Conservation (phyloP, 805 yeast genomes). For the Yamadazyma akitaensis region DNA sequence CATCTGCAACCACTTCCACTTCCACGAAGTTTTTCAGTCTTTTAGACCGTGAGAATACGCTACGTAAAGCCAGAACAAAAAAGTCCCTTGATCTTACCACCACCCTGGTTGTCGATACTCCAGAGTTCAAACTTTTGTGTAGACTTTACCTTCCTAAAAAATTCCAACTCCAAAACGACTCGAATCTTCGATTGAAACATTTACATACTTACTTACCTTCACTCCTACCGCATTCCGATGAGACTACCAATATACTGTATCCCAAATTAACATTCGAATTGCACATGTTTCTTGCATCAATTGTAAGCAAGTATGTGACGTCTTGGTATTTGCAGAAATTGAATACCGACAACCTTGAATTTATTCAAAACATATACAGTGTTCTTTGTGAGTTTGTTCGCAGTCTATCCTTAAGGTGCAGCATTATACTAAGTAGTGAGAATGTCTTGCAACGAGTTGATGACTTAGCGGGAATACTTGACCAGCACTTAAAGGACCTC, state of each 20-base stretch:
- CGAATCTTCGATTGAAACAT: constrained; percentile 22
- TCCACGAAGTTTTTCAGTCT: constrained; percentile 12
- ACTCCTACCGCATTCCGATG: constrained; percentile 19
- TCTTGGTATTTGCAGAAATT: constrained; percentile 27
- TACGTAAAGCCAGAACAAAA: not conserved
- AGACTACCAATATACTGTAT: constrained; percentile 13
- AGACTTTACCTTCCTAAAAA: constrained; percentile 34
- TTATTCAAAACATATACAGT: constrained; percentile 24
- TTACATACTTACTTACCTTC: constrained; percentile 27
- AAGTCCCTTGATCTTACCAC: not conserved
- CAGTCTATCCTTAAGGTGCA: constrained; percentile 13
- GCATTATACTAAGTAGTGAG: constrained; percentile 10
- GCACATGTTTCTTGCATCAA: constrained; percentile 35
- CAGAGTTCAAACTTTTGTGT: constrained; percentile 32
- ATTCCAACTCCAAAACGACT: constrained; percentile 16
- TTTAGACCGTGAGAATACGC: constrained; percentile 10
- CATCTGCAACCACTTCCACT: constrained; percentile 16
- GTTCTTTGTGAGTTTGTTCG: constrained; percentile 21
- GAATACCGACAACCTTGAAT: constrained; percentile 31
- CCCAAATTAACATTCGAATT: constrained; percentile 29
- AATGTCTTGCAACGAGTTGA: constrained; percentile 20
- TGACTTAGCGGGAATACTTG: constrained; percentile 21
- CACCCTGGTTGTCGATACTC: constrained; percentile 18
- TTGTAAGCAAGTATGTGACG: constrained; percentile 21
- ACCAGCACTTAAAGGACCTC: constrained; percentile 21